Evolutionary conservation across 1,284 basidiomycete species (phyloP).

Genomic region (Malassezia sp.): DNA sequence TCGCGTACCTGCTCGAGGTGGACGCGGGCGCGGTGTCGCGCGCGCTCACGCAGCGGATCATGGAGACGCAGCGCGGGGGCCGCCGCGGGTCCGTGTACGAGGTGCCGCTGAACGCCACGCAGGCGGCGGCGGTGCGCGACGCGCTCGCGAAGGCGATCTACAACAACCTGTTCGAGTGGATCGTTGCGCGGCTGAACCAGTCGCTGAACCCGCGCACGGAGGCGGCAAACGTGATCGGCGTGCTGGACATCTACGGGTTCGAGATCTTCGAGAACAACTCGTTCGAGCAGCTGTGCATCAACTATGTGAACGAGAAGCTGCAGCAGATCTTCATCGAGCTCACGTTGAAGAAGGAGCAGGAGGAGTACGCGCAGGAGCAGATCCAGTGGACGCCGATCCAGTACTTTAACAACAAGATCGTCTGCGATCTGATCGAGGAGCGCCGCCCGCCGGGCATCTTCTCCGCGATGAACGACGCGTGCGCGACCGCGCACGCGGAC

Average conservation of each 20-base stretch:
- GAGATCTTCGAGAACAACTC: slow-evolving; percentile 99
- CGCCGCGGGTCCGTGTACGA: slow-evolving; percentile 88
- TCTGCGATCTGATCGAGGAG: slow-evolving; percentile 96
- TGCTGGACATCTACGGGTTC: slow-evolving; percentile 81
- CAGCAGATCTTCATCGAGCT: slow-evolving; percentile 98
- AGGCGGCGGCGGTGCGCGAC: slow-evolving; percentile 77
- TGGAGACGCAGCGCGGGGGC: slow-evolving; percentile 72
- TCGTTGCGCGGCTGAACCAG: slow-evolving; percentile 85
- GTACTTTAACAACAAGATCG: slow-evolving; percentile 55
- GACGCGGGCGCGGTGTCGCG: slow-evolving; percentile 70
- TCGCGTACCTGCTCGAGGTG: slow-evolving; percentile 85
- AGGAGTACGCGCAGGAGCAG: slow-evolving; percentile 94
- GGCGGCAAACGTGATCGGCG: slow-evolving; percentile 79
- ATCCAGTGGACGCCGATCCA: slow-evolving; percentile 99
- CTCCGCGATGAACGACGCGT: slow-evolving; percentile 93
- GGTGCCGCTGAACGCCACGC: slow-evolving; percentile 85
- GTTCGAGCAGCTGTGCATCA: slow-evolving; percentile 98
- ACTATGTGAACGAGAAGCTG: slow-evolving; percentile 97
- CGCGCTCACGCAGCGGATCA: slow-evolving; percentile 68
- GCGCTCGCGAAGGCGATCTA: slow-evolving; percentile 93
- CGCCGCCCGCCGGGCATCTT: slow-evolving; percentile 92
- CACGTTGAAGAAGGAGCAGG: slow-evolving; percentile 96
- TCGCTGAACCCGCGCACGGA: slow-evolving; percentile 79
- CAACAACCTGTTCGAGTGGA: slow-evolving; percentile 99
- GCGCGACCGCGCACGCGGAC: slow-evolving; percentile 94